Evolutionary conservation across 352 stramenopile genomes (phyloP).

Genomic region (Pilasporangium apinafurcum): DNA sequence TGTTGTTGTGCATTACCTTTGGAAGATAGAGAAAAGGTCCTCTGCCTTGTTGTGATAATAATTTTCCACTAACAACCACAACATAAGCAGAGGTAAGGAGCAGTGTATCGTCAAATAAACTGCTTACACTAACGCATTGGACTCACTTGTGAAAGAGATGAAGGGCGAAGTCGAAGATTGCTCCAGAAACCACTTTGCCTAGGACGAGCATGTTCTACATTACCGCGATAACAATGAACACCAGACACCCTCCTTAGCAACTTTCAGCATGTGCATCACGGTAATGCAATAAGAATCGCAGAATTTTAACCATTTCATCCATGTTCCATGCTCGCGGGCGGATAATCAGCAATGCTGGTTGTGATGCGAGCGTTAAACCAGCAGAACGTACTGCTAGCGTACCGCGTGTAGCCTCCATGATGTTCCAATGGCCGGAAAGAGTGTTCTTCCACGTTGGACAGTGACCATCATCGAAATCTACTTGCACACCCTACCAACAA

Average conservation of each 20-base stretch:
- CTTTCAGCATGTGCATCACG: not conserved
- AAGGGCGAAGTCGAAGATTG: constrained; percentile 93
- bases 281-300: not conserved
- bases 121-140: not conserved
- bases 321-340: constrained; percentile 93
- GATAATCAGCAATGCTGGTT: constrained; percentile 86
- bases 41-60: constrained; percentile 61
- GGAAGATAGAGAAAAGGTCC: constrained; percentile 94
- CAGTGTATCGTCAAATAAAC: not conserved
- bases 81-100: not conserved
- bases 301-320: constrained; percentile 78
- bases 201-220: constrained; percentile 87
- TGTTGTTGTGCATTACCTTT: constrained; percentile 42
- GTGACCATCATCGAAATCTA: constrained; percentile 75
- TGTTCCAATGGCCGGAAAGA: constrained; percentile 87
- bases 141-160: constrained; percentile 94
- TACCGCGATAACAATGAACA: not conserved
- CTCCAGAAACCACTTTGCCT: constrained; percentile 77
- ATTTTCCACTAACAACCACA: constrained; percentile 38
- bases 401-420: constrained; percentile 87
- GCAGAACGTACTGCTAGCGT: constrained; percentile 20
- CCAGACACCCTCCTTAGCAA: not conserved
- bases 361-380: constrained; percentile 12
- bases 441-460: constrained; percentile 92
- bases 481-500: constrained; percentile 48